Percentiles rank a stretch among this genome's conserved stretches.
These are phyloP conservation scores for Chlamydomonas sp. DNA, from an alignment of 139 green algal species.

Conservation along the genomic window DNA sequence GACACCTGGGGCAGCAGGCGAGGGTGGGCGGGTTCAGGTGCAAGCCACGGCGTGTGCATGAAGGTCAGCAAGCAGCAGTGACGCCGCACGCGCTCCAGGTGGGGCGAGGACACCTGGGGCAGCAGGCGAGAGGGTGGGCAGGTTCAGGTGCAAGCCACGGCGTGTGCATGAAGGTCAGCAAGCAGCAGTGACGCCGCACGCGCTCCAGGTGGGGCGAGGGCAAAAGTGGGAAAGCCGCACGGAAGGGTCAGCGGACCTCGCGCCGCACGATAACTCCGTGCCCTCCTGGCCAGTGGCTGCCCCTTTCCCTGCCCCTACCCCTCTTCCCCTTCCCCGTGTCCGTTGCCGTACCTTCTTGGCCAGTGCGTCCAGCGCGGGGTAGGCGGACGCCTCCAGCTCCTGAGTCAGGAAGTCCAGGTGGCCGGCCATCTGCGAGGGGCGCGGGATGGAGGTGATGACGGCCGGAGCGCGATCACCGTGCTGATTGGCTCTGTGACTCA, in stretches of 20 bases:
- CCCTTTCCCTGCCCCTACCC: background rate
- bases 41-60: no score
- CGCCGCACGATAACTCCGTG: background rate
- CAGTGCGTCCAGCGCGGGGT: conserved; percentile 89
- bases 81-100: conserved; percentile 91
- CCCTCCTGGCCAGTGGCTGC: background rate
- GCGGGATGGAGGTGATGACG: background rate
- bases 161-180: background rate
- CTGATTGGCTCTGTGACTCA: no score
- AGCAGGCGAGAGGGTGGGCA: background rate
- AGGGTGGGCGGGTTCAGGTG: background rate
- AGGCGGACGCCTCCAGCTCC: conserved; percentile 86
- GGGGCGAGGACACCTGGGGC: conserved; percentile 78
- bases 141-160: background rate
- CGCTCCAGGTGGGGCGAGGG: background rate
- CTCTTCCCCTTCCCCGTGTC: background rate
- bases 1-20: conserved; percentile 35
- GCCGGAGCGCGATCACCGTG: background rate
- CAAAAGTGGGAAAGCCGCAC: background rate
- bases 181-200: background rate
- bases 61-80: background rate
- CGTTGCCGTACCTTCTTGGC: conserved; percentile 68
- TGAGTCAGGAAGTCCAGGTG: conserved; percentile 80
- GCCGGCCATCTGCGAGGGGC: conserved; percentile 48
- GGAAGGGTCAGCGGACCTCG: background rate